phyloP scores from a whole-genome alignment of 2,329 filamentous ascomycete genomes.

The Aspergillus ochraceus region DNA sequence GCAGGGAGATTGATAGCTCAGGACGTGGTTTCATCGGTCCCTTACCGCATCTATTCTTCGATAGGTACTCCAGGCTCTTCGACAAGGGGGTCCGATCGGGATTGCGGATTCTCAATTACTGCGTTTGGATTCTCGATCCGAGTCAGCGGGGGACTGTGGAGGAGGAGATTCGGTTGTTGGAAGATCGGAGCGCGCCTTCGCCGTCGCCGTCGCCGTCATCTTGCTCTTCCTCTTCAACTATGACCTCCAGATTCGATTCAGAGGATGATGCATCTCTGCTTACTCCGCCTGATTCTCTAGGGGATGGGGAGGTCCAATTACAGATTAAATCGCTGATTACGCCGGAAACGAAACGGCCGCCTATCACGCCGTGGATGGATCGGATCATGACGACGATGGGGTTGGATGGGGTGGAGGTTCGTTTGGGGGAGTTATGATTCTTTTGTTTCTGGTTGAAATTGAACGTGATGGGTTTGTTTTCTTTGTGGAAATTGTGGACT shows the following conservation, averaged over 20 bases:
- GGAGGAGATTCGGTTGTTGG: slow-evolving; percentile 13
- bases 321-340: slow-evolving; percentile 21
- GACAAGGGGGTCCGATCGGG: slow-evolving; percentile 21
- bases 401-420: slow-evolving; percentile 23
- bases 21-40: slow-evolving; percentile 22
- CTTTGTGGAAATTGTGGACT: not conserved
- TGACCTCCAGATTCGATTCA: not conserved
- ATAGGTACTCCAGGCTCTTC: slow-evolving; percentile 19
- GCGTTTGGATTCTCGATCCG: slow-evolving; percentile 20
- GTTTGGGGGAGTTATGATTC: slow-evolving; percentile 3
- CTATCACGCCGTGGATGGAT: slow-evolving; percentile 28
- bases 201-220: too few relatives aligned
- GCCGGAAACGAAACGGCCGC: slow-evolving; percentile 14
- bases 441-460: too few relatives aligned
- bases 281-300: slow-evolving; percentile 18
- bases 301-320: slow-evolving; percentile 5
- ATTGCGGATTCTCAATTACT: slow-evolving; percentile 22
- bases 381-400: slow-evolving; percentile 25
- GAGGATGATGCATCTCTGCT: not conserved
- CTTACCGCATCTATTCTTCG: slow-evolving; percentile 22
- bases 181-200: slow-evolving; percentile 1
- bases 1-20: not conserved
- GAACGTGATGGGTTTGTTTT: not conserved
- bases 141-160: slow-evolving; percentile 18
- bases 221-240: too few relatives aligned